Conservation (phyloP, 805 yeast species). For the Schwanniomyces yamadae region DNA sequence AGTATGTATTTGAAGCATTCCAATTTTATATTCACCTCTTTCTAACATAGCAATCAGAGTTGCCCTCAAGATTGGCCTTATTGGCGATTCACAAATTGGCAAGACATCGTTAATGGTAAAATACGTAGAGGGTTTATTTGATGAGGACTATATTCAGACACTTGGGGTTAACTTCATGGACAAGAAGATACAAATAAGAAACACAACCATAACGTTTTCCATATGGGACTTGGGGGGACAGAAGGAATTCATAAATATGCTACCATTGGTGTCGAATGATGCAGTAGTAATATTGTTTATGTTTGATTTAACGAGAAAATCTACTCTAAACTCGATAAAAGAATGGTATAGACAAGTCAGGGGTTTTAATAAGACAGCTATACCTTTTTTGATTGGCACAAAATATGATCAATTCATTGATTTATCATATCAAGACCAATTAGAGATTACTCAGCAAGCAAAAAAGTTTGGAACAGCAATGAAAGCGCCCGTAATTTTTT, state of each 20-base stretch:
- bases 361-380: constrained; percentile 85
- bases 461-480: constrained; percentile 83
- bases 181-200: constrained; percentile 76
- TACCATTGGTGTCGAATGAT: constrained; percentile 87
- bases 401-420: constrained; percentile 87
- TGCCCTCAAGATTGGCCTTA: constrained; percentile 81
- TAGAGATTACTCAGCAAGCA: constrained; percentile 79
- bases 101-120: constrained; percentile 96
- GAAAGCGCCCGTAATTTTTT: constrained; percentile 82
- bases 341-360: constrained; percentile 95
- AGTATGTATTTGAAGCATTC: constrained; percentile 30
- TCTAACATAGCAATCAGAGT: constrained; percentile 41
- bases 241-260: constrained; percentile 90
- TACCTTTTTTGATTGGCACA: constrained; percentile 90
- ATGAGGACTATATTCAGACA: constrained; percentile 90
- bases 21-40: no score
- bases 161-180: constrained; percentile 95
- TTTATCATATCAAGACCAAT: constrained; percentile 75
- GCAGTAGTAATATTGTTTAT: constrained; percentile 88
- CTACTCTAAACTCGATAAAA: constrained; percentile 81
- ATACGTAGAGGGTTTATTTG: constrained; percentile 92
- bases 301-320: constrained; percentile 83
- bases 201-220: constrained; percentile 85
- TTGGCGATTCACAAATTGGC: constrained; percentile 96
- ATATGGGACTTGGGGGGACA: constrained; percentile 98